phyloP scores from a whole-genome alignment of 1,284 basidiomycete species.

The Ganoderma leucocontextum region DNA sequence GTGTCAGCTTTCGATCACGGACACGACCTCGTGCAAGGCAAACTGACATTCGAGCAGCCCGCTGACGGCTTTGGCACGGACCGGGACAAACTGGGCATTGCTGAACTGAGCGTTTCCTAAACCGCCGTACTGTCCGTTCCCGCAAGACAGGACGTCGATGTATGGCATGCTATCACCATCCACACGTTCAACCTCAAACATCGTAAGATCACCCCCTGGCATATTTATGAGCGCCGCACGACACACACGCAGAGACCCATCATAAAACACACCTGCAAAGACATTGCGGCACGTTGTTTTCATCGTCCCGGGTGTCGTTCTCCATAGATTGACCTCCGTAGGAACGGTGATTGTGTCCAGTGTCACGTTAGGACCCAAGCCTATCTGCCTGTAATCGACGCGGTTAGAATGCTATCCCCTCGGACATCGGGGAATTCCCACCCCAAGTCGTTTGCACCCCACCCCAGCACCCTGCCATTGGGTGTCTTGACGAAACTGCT shows the following conservation, averaged over 20 bases:
- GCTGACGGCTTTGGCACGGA: conserved; percentile 83
- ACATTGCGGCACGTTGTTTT: conserved; percentile 71
- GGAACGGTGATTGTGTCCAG: conserved; percentile 84
- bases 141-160: conserved; percentile 83
- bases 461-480: conserved; percentile 84
- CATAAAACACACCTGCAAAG: conserved; percentile 61
- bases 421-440: conserved; percentile 41
- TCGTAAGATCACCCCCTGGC: conserved; percentile 80
- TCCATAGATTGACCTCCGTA: conserved; percentile 84
- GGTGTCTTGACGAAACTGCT: conserved; percentile 79
- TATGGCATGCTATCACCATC: conserved; percentile 50
- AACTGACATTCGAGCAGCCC: conserved; percentile 84
- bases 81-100: conserved; percentile 77
- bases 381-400: conserved; percentile 70
- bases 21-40: conserved; percentile 5
- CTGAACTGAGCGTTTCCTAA: conserved; percentile 86
- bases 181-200: conserved; percentile 79
- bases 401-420: neutral
- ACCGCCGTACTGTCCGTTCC: conserved; percentile 87
- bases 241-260: neutral
- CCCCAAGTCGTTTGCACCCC: conserved; percentile 90
- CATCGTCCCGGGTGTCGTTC: conserved; percentile 61
- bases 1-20: conserved; percentile 12
- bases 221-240: conserved; percentile 10
- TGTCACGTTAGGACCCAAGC: conserved; percentile 75